These are phyloP conservation scores for Sclerotinia trifoliorum DNA, from an alignment of 2,329 filamentous ascomycete species.

Conservation along the genomic window DNA sequence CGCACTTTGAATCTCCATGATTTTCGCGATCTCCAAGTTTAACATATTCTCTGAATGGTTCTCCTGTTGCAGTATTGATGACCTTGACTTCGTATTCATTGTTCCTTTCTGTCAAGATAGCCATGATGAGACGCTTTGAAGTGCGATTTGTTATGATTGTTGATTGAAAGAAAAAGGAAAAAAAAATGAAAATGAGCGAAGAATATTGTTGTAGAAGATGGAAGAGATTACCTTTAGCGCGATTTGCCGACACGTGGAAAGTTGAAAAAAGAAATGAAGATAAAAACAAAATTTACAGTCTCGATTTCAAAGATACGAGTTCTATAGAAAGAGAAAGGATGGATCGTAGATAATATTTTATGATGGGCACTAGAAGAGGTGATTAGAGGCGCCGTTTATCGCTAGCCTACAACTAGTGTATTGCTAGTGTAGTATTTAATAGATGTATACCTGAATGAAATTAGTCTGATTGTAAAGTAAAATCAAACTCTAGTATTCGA, in stretches of 20 bases:
- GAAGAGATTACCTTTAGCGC: no score
- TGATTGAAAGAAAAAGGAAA: neutral
- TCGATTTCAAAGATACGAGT: neutral
- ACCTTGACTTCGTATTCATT: slow-evolving; percentile 10
- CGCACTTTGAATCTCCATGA: neutral
- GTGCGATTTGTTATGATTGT: neutral
- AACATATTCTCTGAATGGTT: slow-evolving; percentile 19
- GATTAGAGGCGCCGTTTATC: no score
- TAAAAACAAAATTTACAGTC: no score
- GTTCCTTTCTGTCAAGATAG: neutral
- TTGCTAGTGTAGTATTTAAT: no score
- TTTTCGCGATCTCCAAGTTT: slow-evolving; percentile 17
- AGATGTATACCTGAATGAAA: no score
- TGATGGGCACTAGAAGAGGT: no score
- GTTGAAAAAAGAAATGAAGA: neutral
- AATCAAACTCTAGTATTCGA: no score
- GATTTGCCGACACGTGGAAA: neutral
- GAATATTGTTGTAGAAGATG: neutral
- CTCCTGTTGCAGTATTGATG: neutral
- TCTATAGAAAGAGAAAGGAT: no score
- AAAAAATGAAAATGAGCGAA: no score
- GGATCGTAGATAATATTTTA: no score
- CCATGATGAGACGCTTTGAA: neutral
- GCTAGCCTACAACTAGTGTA: no score
- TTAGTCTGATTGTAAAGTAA: no score